Percentiles rank a stretch among this genome's conserved stretches.
Evolutionary conservation across 2,329 filamentous ascomycete species (phyloP).

Genomic region (Colletotrichum abscissum): DNA sequence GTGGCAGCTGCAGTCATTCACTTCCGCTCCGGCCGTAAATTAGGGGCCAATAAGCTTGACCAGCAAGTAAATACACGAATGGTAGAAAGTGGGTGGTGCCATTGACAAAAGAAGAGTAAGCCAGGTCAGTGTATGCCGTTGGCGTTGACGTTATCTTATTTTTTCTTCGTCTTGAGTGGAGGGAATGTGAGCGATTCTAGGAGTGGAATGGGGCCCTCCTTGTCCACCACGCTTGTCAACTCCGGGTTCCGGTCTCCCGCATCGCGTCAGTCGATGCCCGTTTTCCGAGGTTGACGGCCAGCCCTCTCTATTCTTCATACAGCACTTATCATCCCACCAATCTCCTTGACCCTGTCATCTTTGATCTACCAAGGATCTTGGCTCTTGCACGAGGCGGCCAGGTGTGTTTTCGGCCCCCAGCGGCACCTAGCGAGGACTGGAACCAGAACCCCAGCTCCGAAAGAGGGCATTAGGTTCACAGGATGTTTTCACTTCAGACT

Average conservation of each 20-base stretch:
- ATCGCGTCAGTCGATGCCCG: conserved; percentile 23
- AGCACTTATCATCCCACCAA: conserved; percentile 11
- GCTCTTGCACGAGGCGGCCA: neutral
- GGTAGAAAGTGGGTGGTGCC: neutral
- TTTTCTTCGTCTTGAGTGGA: conserved; percentile 15
- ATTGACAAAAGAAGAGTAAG: conserved; percentile 4
- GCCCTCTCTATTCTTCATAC: conserved; percentile 7
- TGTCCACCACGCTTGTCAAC: neutral
- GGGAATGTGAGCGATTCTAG: neutral
- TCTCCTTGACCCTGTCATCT: neutral
- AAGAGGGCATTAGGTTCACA: conserved; percentile 20
- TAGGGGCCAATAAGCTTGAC: conserved; percentile 17
- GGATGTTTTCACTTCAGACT: conserved; percentile 17
- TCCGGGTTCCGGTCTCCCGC: neutral
- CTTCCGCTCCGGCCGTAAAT: conserved; percentile 17
- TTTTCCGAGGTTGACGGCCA: neutral
- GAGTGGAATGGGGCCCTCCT: neutral
- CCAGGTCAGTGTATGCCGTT: neutral
- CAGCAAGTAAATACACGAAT: neutral
- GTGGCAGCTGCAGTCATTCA: conserved; percentile 31
- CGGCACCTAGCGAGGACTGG: neutral
- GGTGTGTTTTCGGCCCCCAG: neutral
- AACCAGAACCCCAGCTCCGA: conserved; percentile 6
- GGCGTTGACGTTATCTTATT: neutral
- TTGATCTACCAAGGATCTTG: neutral